A percentile compares a stretch with the other conserved stretches of the same genome.
Evolutionary conservation across 1,284 basidiomycete genomes (phyloP).

Genomic region (Apiotrichum gamsii): DNA sequence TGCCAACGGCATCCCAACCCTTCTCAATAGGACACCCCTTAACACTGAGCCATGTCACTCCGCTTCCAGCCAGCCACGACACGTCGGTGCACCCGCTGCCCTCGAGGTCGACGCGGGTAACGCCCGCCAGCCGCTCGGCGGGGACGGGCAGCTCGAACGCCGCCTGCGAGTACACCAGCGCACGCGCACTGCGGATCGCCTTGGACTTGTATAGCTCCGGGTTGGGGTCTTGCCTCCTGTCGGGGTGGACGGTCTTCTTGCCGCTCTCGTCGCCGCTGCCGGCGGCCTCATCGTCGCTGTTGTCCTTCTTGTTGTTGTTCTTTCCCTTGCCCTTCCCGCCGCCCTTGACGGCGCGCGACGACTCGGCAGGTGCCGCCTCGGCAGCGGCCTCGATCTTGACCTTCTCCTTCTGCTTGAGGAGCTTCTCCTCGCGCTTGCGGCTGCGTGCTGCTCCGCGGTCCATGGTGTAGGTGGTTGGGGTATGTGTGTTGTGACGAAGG

Average conservation of each 20-base stretch:
- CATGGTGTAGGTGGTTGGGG: slow-evolving; percentile 16
- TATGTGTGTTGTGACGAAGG: not conserved
- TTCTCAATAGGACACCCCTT: slow-evolving; percentile 30
- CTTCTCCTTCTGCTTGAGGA: not conserved
- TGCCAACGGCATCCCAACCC: slow-evolving; percentile 38
- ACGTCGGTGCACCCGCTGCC: slow-evolving; percentile 35
- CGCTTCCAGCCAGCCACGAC: slow-evolving; percentile 26
- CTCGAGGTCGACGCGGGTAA: slow-evolving; percentile 36
- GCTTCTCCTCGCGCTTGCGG: slow-evolving; percentile 21
- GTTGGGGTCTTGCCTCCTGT: slow-evolving; percentile 4
- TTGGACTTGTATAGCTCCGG: slow-evolving; percentile 37
- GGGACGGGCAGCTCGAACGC: slow-evolving; percentile 34
- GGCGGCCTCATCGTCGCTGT: slow-evolving; percentile 1
- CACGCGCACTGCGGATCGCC: slow-evolving; percentile 34
- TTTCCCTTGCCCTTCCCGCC: not conserved
- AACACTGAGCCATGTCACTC: slow-evolving; percentile 39
- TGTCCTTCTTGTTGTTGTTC: slow-evolving; percentile 1
- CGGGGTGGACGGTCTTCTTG: slow-evolving; percentile 5
- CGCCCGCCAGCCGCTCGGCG: slow-evolving; percentile 21
- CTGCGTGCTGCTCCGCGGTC: slow-evolving; percentile 44
- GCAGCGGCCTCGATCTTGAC: not conserved
- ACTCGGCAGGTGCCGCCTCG: not conserved
- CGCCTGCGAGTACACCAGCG: slow-evolving; percentile 30
- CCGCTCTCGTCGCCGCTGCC: not conserved
- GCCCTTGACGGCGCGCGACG: slow-evolving; percentile 1